Conservation (phyloP, 768 basidiomycete genomes). For the Mycena galopus region DNA sequence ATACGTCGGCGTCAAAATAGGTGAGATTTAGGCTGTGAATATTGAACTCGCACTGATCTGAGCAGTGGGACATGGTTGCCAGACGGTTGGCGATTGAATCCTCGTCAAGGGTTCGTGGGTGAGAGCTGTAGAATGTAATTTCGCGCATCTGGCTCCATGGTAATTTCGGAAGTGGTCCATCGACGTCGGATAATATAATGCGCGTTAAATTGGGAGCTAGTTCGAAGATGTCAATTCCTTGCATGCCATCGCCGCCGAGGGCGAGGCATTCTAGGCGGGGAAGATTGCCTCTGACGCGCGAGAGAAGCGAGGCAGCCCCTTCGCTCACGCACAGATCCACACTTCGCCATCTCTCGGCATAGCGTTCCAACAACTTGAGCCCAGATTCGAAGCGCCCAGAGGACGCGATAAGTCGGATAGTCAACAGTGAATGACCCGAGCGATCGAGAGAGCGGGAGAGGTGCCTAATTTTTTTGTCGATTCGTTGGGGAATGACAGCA, state of each 20-base stretch:
- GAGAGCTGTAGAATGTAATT: background rate
- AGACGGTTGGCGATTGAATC: background rate
- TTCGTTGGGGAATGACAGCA: too few relatives aligned
- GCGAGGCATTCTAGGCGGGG: background rate
- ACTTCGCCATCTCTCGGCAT: background rate
- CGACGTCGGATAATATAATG: background rate
- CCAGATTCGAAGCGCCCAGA: background rate
- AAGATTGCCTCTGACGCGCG: background rate
- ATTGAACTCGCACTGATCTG: background rate
- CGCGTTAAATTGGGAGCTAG: background rate
- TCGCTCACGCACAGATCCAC: background rate
- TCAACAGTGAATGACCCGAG: background rate
- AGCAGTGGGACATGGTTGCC: background rate
- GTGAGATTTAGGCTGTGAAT: background rate
- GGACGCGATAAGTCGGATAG: background rate
- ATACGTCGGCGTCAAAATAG: too few relatives aligned
- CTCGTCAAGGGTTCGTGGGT: background rate
- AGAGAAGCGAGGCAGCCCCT: background rate
- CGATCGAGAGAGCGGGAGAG: background rate
- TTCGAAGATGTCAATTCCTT: background rate
- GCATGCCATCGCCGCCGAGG: background rate
- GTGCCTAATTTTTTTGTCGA: too few relatives aligned
- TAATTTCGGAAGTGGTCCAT: background rate
- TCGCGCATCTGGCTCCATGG: constrained; percentile 1
- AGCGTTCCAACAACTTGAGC: background rate